A percentile compares a stretch with the other conserved stretches of the same genome.
These are phyloP conservation scores for Picea sitchensis DNA, from an alignment of 75 land plant species.

Conservation along the genomic window DNA sequence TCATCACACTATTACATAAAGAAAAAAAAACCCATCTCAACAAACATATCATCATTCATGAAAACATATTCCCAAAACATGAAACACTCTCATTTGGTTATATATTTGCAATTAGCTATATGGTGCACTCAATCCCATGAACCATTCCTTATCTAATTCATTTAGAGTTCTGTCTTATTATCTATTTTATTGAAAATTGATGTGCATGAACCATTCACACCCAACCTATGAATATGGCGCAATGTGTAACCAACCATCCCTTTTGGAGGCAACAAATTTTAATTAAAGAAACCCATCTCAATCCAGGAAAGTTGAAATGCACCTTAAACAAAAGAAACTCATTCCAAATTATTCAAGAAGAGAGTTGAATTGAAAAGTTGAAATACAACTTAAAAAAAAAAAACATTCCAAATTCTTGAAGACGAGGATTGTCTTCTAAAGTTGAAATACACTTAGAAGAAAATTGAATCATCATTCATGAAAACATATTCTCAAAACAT, in stretches of 20 bases:
- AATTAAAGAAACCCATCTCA: neutral
- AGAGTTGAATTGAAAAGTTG: neutral
- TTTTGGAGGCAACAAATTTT: neutral
- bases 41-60: neutral
- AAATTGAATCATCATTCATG: neutral
- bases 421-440: too few species aligned
- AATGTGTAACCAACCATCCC: neutral
- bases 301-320: neutral
- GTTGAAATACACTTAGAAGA: neutral
- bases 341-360: neutral
- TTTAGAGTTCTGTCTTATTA: neutral
- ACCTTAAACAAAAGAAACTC: neutral
- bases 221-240: too few species aligned
- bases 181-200: neutral
- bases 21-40: constrained; percentile 9
- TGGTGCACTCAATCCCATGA: neutral
- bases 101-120: neutral
- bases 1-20: constrained; percentile 65
- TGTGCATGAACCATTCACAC: neutral
- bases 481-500: neutral
- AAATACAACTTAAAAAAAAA: neutral
- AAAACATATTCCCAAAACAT: neutral
- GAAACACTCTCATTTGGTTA: neutral
- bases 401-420: neutral
- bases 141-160: neutral